Evolutionary conservation across 2,329 filamentous ascomycete genomes (phyloP), one percentile per base, ranked within the genome.

Genomic region (Fusarium multiceps): DNA sequence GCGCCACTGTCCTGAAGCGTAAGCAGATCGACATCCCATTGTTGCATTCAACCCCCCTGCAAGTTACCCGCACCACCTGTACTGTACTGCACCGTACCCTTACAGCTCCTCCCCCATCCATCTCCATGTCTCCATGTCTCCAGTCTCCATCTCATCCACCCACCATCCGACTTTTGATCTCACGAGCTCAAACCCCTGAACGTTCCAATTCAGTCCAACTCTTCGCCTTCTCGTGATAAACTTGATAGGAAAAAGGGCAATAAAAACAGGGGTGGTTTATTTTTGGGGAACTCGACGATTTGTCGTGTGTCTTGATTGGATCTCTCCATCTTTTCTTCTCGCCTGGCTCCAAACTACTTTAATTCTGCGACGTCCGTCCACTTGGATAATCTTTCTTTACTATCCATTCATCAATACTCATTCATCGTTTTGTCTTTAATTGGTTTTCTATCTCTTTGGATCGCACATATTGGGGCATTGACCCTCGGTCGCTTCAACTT

Each of bases 201-300:
- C 47, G 66, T 25, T 25, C 23, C 23, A 32, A 21, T 54, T 61
- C 42, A 45, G 21, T 45, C 16, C 25, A 27, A 48, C 20, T 45
- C 61, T 50, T 63, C 27, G 32, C 51, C 42, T 53, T 66, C 63
- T 66, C 63, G 55, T 66, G 63, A 66, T 66, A 59, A 47, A 54
- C 21, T 41, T 25, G 20, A 20, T 27, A 11, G 20, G 18, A 43
- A 21, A 21, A 37, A 37, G 34, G 34, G 34, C 20, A 37, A 37
- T 14, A 21, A 18, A 34, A 55, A 63, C 62, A 66, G 62, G 63
- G 61, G 61, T 60, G 34, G 48, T 46, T 69, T 75, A 72, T 71
- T 75, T 74, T 69, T 74, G 60, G 60, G 11, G 14, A 53, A 18
- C 34, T 12, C 42, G 54, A 58, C 34, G 60, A 64, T 59, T 61